Conservation (phyloP, 2,329 filamentous ascomycete species). For the Nothophaeocryptopus gaeumannii region DNA sequence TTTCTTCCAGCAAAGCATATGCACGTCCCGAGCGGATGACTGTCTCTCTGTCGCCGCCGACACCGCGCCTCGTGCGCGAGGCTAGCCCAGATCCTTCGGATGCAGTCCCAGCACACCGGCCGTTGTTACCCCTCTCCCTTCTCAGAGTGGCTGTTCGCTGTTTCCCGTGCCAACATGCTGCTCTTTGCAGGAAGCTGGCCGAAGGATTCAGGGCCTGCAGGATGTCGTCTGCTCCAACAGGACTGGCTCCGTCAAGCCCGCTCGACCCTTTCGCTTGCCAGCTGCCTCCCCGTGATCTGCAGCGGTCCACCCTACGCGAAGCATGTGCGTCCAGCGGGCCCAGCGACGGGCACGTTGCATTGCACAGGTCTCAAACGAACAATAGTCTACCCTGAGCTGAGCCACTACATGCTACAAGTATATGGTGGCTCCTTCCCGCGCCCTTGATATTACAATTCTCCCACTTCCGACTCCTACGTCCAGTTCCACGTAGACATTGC, state of each 20-base stretch:
- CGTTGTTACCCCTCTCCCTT: constrained; percentile 1
- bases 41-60: neutral
- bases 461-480: neutral
- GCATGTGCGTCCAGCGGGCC: constrained; percentile 12
- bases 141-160: constrained; percentile 5
- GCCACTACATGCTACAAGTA: constrained; percentile 9
- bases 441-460: constrained; percentile 3
- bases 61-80: neutral
- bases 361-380: constrained; percentile 6
- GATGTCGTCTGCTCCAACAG: constrained; percentile 14
- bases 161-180: neutral
- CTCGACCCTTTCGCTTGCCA: constrained; percentile 9
- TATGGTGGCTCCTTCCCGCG: constrained; percentile 13
- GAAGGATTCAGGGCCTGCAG: constrained; percentile 18
- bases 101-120: neutral
- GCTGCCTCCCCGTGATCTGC: constrained; percentile 18
- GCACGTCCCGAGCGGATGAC: constrained; percentile 1
- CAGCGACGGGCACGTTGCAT: constrained; percentile 15
- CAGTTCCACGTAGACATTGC: neutral
- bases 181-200: constrained; percentile 9
- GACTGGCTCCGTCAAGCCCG: constrained; percentile 18
- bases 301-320: constrained; percentile 5
- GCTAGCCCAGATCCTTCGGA: constrained; percentile 2
- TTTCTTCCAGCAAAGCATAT: constrained; percentile 5
- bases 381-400: constrained; percentile 9